Evolutionary conservation across 1,139 yeast species (phyloP), one percentile per base, ranked within the genome.

Genomic region (Yamadazyma aaseri): DNA sequence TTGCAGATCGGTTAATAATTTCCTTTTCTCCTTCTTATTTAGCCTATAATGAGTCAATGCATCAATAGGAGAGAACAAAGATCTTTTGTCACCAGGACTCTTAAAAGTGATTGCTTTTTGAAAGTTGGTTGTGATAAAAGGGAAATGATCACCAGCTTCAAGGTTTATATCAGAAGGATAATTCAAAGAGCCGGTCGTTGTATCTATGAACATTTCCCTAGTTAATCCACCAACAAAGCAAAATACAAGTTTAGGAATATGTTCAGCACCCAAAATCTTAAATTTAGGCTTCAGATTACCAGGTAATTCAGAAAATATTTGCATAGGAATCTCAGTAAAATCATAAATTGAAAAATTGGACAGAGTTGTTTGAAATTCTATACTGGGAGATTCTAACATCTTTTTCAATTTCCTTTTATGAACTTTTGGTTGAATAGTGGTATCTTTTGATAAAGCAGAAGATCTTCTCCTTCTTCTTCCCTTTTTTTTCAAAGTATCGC

Each of bases 221-320:
- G 22, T 21, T 12, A 87, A 52, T 0, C 95, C 95, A 0, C 92
- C 87, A 3, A 78, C 71, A 36, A 81, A 61, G 9, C 86, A 60
- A n/a, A 79, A 63, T 1, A 86, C 79, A 3, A 82, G 72, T 35
- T 76, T 75, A 9, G 38, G 55, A 10, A 78, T 47, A 14, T 58
- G 58, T 13, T 70, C 47, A 71, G 75, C 71, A 18, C 54, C 55
- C 9, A 31, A 20, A 3, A 78, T 72, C 4, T 59, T 53, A 6
- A 46, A 42, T n/a, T 12, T 10, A 3, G 33, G 33, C 14, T 17
- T 17, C 2, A 24, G 4, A 5, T 5, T 6, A 10, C 8, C 9
- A 6, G 11, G 18, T 6, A n/a, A 14, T 6, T 9, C 15, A 5
- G 70, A 64, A 35, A 77, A 59, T 1, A 71, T 50, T 42, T 65